Conservation (phyloP, 73 alveolate species). For the Durusdinium trenchii region DNA sequence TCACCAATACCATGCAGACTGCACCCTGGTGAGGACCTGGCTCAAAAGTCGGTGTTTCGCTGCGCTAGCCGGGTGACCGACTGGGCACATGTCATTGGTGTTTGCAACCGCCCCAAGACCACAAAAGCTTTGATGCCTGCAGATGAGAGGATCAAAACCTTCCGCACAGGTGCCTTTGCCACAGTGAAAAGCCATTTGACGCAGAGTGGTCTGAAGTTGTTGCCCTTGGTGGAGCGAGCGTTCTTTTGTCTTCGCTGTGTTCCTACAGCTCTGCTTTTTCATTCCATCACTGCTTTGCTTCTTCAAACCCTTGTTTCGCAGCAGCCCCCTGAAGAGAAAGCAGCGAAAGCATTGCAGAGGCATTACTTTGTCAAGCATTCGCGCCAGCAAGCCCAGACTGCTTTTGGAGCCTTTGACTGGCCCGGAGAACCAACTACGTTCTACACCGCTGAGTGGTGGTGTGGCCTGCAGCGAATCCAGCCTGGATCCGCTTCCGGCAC, state of each 20-base stretch:
- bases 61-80: not conserved
- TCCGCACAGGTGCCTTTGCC: not conserved
- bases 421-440: not conserved
- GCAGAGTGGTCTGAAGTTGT: not conserved
- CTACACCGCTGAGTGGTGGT: slow-evolving; percentile 29
- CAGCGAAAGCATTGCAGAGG: not conserved
- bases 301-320: not conserved
- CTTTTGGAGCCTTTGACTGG: not conserved
- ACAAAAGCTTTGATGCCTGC: too few relatives aligned
- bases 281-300: not conserved
- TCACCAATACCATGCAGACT: slow-evolving; percentile 19
- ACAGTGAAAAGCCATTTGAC: not conserved
- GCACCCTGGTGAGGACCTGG: slow-evolving; percentile 14
- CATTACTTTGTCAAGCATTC: not conserved
- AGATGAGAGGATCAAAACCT: not conserved
- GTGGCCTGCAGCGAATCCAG: slow-evolving; percentile 9
- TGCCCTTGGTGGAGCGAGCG: not conserved
- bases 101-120: not conserved
- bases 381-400: not conserved
- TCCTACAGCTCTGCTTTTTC: slow-evolving; percentile 32
- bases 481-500: slow-evolving; percentile 30
- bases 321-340: not conserved
- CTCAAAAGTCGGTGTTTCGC: not conserved
- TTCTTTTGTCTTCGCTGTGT: not conserved
- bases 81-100: slow-evolving; percentile 22